phyloP scores from a whole-genome alignment of 2,329 filamentous ascomycete species.

The Botrytis sinoallii region DNA sequence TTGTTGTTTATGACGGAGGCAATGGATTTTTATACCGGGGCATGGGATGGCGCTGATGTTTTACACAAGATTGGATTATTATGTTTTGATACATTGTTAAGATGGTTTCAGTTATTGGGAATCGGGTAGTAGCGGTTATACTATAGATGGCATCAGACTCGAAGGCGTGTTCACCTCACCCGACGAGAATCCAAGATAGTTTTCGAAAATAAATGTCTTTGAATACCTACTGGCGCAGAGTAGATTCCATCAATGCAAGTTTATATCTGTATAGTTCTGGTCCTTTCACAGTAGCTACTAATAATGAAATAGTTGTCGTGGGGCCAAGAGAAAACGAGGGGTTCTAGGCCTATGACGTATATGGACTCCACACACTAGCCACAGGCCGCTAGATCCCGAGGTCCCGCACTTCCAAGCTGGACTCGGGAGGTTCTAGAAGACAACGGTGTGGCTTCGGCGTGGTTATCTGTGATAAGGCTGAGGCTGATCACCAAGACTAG shows the following conservation, averaged over 20 bases:
- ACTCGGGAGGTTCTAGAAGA: too few relatives aligned
- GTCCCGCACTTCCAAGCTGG: too few relatives aligned
- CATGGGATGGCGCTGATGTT: background rate
- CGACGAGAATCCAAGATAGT: background rate
- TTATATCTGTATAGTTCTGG: background rate
- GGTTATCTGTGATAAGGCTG: background rate
- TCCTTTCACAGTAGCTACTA: background rate
- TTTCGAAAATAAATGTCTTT: background rate
- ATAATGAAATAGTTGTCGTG: background rate
- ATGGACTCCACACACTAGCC: background rate
- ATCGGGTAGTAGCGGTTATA: background rate
- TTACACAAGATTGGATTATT: background rate
- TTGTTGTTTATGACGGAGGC: background rate
- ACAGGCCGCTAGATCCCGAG: background rate
- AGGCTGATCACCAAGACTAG: background rate
- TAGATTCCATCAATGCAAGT: background rate
- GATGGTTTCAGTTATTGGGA: background rate
- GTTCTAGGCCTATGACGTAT: background rate
- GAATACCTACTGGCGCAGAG: fast-evolving
- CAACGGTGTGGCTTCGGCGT: background rate
- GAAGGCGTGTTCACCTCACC: background rate
- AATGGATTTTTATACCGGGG: fast-evolving
- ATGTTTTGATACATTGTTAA: background rate
- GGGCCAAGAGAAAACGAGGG: background rate
- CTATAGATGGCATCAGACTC: background rate